Evolutionary conservation across 352 stramenopile species (phyloP).

Genomic region (Pythium myriotylum): DNA sequence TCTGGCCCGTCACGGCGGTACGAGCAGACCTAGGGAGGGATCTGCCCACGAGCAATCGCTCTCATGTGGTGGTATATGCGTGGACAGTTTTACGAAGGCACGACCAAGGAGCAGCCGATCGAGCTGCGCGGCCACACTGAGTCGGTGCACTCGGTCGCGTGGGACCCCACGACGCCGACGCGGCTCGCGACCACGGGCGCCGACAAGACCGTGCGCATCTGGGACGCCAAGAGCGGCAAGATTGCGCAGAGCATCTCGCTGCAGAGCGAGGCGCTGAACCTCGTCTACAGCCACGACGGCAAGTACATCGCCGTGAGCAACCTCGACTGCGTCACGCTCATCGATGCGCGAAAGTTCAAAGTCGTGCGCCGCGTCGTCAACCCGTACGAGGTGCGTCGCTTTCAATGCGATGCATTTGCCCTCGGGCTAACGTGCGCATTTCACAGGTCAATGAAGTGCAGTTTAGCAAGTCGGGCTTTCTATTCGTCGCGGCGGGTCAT

Average conservation of each 20-base stretch:
- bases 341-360: slow-evolving; percentile 82
- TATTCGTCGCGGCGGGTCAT: slow-evolving; percentile 83
- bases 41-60: too few relatives aligned
- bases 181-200: slow-evolving; percentile 67
- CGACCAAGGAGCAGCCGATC: slow-evolving; percentile 48
- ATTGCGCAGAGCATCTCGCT: slow-evolving; percentile 79
- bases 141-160: slow-evolving; percentile 68
- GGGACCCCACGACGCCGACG: slow-evolving; percentile 67
- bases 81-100: slow-evolving; percentile 19
- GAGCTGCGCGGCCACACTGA: slow-evolving; percentile 78
- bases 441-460: slow-evolving; percentile 72
- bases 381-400: slow-evolving; percentile 55
- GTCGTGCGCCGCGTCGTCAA: slow-evolving; percentile 80
- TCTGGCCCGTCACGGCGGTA: slow-evolving; percentile 69
- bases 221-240: slow-evolving; percentile 80
- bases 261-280: slow-evolving; percentile 72
- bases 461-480: slow-evolving; percentile 76
- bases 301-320: slow-evolving; percentile 85
- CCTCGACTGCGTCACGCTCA: slow-evolving; percentile 73
- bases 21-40: background rate
- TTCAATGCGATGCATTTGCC: background rate
- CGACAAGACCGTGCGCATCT: slow-evolving; percentile 87
- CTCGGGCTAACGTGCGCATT: background rate
- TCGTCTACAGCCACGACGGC: slow-evolving; percentile 79
- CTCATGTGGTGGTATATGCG: too few relatives aligned